phyloP scores from a whole-genome alignment of 192 early-diverging fungal species.

The Cladochytrium replicatum region DNA sequence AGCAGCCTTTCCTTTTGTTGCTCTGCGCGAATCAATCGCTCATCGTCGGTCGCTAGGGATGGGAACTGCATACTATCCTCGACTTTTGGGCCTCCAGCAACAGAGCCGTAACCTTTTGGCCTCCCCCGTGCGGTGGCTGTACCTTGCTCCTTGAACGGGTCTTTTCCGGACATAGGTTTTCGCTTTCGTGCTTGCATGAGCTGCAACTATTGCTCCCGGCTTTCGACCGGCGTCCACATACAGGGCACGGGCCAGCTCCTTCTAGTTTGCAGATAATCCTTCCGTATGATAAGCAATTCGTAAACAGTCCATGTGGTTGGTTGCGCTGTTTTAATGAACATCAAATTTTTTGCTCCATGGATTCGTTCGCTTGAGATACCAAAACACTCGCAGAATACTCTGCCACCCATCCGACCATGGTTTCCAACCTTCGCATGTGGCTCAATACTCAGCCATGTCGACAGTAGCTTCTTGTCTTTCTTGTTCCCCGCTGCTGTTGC shows the following conservation, averaged over 20 bases:
- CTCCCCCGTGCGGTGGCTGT: constrained; percentile 21
- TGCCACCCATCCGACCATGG: constrained; percentile 23
- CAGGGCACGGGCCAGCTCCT: constrained; percentile 33
- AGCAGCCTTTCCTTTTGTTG: constrained; percentile 27
- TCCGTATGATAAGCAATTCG: constrained; percentile 37
- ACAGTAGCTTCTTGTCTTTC: constrained; percentile 5
- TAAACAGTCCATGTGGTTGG: constrained; percentile 32
- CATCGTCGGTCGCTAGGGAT: constrained; percentile 21
- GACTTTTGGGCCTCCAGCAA: constrained; percentile 1
- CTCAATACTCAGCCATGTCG: constrained; percentile 17
- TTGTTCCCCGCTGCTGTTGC: constrained; percentile 7
- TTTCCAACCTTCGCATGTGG: constrained; percentile 28
- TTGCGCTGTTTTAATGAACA: constrained; percentile 14
- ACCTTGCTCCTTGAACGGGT: constrained; percentile 15
- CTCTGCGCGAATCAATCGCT: constrained; percentile 22
- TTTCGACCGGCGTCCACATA: constrained; percentile 26
- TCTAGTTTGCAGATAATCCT: constrained; percentile 37
- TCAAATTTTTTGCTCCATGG: not conserved
- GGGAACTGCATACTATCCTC: constrained; percentile 15
- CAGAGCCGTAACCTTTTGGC: constrained; percentile 6
- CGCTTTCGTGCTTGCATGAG: constrained; percentile 15
- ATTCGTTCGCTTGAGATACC: constrained; percentile 18
- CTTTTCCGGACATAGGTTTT: constrained; percentile 8
- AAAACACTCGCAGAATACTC: constrained; percentile 31
- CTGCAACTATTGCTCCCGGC: constrained; percentile 22